Evolutionary conservation across 2,329 filamentous ascomycete species (phyloP).

Genomic region (Zelopaecilomyces penicillatus): DNA sequence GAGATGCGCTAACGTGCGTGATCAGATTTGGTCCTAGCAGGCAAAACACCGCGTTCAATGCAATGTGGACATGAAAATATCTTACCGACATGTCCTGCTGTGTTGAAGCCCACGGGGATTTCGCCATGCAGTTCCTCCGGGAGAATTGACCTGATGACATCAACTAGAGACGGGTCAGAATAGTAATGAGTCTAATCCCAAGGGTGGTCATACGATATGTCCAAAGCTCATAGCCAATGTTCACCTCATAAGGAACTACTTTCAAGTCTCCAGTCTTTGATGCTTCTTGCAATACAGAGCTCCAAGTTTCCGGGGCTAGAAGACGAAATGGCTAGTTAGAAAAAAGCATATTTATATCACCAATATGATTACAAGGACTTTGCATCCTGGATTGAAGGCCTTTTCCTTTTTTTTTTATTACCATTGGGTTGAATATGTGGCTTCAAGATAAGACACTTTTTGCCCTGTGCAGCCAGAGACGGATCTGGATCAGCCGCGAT

Average conservation of each 20-base stretch:
- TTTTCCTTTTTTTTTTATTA: not conserved
- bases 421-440: constrained; percentile 39
- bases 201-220: constrained; percentile 51
- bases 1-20: constrained; percentile 57
- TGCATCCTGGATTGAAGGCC: too few relatives aligned
- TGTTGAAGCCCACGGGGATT: constrained; percentile 77
- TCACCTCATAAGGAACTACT: constrained; percentile 66
- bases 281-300: constrained; percentile 57
- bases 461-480: constrained; percentile 42
- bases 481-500: constrained; percentile 56
- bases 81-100: constrained; percentile 77
- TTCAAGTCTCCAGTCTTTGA: constrained; percentile 60
- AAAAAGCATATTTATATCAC: not conserved
- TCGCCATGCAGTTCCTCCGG: constrained; percentile 73
- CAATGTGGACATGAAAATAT: constrained; percentile 7
- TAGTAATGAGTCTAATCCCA: too few relatives aligned
- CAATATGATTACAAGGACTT: too few relatives aligned
- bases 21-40: not conserved
- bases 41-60: not conserved
- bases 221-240: constrained; percentile 80
- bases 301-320: constrained; percentile 61
- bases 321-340: too few relatives aligned
- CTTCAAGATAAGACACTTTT: constrained; percentile 53
- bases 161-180: constrained; percentile 39
- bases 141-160: constrained; percentile 74